phyloP scores from a whole-genome alignment of 208 protist genomes.

The Wallacemonas rigidus region DNA sequence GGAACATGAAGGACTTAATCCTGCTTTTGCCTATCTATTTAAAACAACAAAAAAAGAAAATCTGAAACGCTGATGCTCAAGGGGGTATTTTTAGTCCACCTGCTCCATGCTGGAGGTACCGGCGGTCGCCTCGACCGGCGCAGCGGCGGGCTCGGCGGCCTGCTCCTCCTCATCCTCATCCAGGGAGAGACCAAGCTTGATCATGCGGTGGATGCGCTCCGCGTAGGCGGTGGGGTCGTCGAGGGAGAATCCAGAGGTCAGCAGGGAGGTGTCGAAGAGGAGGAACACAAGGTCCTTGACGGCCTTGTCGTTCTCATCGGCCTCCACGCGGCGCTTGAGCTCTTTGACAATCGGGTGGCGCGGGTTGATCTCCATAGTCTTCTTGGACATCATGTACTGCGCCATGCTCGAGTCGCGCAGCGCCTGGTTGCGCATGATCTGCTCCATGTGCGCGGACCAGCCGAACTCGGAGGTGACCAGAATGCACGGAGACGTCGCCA shows the following conservation, averaged over 20 bases:
- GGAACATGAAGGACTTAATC: not conserved
- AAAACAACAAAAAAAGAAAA: constrained; percentile 17
- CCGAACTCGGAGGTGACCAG: constrained; percentile 99
- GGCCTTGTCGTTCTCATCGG: constrained; percentile 95
- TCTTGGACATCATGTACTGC: constrained; percentile 98
- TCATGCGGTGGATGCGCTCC: constrained; percentile 98
- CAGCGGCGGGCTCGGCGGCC: constrained; percentile 30
- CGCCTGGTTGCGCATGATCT: constrained; percentile 99
- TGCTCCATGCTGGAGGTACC: constrained; percentile 93
- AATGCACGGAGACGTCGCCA: constrained; percentile 96
- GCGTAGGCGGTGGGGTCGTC: constrained; percentile 96
- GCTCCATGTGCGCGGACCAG: constrained; percentile 99
- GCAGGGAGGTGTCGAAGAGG: constrained; percentile 98
- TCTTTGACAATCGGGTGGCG: constrained; percentile 96
- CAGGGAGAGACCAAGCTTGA: constrained; percentile 97
- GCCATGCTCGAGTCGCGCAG: constrained; percentile 96
- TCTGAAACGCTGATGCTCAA: not conserved
- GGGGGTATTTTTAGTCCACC: constrained; percentile 84
- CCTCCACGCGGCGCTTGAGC: constrained; percentile 93
- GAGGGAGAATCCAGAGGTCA: constrained; percentile 98
- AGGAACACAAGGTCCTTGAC: constrained; percentile 98
- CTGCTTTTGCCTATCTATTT: too few relatives aligned
- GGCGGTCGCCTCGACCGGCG: constrained; percentile 62
- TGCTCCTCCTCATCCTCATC: constrained; percentile 75
- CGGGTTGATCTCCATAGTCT: constrained; percentile 99